A percentile compares a stretch with the other conserved stretches of the same genome.
Conservation (phyloP, 2,329 filamentous ascomycete species). For the Penicillium vulpinum region DNA sequence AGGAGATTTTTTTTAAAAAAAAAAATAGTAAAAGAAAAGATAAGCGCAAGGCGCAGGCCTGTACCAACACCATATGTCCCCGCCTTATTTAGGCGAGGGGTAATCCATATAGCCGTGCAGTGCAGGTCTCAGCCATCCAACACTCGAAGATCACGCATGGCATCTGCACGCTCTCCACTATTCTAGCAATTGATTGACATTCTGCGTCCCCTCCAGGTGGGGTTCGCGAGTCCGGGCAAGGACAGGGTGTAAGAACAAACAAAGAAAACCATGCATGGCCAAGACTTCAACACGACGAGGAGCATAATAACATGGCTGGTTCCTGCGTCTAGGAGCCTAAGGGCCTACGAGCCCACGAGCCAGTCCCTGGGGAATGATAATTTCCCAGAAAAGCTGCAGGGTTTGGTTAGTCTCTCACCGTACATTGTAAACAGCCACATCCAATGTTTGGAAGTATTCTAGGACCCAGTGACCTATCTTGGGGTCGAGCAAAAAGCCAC, state of each 20-base stretch:
- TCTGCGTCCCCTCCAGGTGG: background rate
- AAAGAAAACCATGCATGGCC: conserved; percentile 10
- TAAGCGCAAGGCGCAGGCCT: conserved; percentile 10
- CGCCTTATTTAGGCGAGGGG: background rate
- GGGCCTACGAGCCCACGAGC: background rate
- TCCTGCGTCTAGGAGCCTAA: conserved; percentile 20
- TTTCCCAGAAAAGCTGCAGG: background rate
- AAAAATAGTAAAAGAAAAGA: background rate
- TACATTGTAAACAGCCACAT: background rate
- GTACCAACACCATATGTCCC: background rate
- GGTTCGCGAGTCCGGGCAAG: background rate
- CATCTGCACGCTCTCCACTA: background rate
- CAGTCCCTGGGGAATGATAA: background rate
- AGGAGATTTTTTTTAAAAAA: background rate
- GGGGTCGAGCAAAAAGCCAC: background rate
- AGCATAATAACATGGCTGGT: conserved; percentile 16
- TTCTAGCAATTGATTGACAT: background rate
- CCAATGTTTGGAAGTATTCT: background rate
- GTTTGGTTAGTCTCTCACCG: background rate
- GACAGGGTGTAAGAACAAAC: background rate
- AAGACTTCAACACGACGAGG: conserved; percentile 1
- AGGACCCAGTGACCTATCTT: background rate
- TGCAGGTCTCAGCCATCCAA: background rate
- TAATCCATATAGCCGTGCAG: background rate
- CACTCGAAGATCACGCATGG: background rate